These are phyloP conservation scores for Rhododendron simsii DNA, from an alignment of 148 eudicot genomes.

Conservation along the genomic window DNA sequence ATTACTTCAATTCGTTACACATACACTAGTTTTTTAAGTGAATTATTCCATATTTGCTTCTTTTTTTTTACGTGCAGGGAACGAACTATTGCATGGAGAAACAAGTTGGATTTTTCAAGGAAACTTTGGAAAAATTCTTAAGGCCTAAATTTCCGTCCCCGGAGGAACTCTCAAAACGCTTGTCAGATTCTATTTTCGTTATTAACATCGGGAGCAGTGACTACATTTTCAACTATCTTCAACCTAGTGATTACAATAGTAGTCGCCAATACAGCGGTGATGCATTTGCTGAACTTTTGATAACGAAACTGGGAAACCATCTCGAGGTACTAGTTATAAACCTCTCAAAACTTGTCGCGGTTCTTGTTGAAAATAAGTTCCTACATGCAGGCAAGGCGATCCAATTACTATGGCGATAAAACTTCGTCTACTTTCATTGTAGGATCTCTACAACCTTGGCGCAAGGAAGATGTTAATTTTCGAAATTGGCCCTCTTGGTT, in stretches of 20 bases:
- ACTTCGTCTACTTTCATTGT: background rate
- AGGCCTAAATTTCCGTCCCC: too few relatives aligned
- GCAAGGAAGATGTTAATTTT: constrained; percentile 3
- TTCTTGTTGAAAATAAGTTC: too few relatives aligned
- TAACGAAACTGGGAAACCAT: background rate
- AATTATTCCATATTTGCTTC: too few relatives aligned
- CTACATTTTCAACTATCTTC: constrained; percentile 11
- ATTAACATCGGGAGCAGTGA: constrained; percentile 8
- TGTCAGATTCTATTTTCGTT: background rate
- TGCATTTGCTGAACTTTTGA: constrained; percentile 4
- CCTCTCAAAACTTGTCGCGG: too few relatives aligned
- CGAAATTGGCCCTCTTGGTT: constrained; percentile 12
- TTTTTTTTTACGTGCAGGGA: too few relatives aligned
- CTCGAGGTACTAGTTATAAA: background rate
- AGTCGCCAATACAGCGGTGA: background rate
- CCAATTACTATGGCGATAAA: background rate
- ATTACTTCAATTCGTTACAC: too few relatives aligned
- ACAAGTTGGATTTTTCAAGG: too few relatives aligned
- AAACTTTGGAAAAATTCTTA: too few relatives aligned
- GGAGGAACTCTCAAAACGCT: background rate
- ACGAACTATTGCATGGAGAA: too few relatives aligned
- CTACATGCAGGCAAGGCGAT: too few relatives aligned
- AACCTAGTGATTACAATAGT: background rate
- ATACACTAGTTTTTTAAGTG: too few relatives aligned
- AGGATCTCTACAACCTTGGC: constrained; percentile 3